Base-by-base conservation (phyloP, 2,329 filamentous ascomycete genomes). In the Diaporthe vexans region DNA sequence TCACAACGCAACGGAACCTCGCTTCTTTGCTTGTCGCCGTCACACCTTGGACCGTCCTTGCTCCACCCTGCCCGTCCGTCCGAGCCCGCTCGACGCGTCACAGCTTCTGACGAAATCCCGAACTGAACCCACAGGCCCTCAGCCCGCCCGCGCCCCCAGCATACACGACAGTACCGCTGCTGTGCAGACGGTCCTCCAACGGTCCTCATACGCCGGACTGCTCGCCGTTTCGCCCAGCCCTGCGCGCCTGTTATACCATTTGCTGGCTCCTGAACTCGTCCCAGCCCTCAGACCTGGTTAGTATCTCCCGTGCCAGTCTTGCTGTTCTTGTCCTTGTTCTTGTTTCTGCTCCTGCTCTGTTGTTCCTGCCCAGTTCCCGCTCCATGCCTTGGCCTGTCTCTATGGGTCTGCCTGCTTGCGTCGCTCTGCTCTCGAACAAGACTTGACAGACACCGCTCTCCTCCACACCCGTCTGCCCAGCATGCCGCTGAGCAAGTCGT, bases 401-500 rank as follows among this genome's bases (percentile, higher is more conserved):
- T 59, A 46, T 33, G 57, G 52, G 63, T 33, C 24, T 54, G 48
- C 33, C 21, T 68, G 63, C n/a, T 43, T 40, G 51, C 61, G 46
- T 65, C 21, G 33, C 58, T 56, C 51, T 61, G 59, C 70, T 40
- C 33, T 63, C 48, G 24, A 43, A 52, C 46, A 63, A 56, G 57
- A 54, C 71, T 51, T 61, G 56, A 68, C 40, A 43, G 65, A 54
- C 35, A 46, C 51, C 33, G n/a, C 56, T 48, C 35, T 59, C 57
- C 35, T 67, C 63, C 52, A 59, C 29, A 54, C 6, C 59, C 17
- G 17, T n/a, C 13, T 63, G 65, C 72, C 73, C 74, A 76, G 54
- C 69, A 77, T 77, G 76, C 72, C 72, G 61, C 73, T 72, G 43
- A 77, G 75, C 75, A 76, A 75, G 74, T 76, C 73, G 29, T 75